phyloP scores from a whole-genome alignment of 148 eudicot species.

The Drosera capensis region DNA sequence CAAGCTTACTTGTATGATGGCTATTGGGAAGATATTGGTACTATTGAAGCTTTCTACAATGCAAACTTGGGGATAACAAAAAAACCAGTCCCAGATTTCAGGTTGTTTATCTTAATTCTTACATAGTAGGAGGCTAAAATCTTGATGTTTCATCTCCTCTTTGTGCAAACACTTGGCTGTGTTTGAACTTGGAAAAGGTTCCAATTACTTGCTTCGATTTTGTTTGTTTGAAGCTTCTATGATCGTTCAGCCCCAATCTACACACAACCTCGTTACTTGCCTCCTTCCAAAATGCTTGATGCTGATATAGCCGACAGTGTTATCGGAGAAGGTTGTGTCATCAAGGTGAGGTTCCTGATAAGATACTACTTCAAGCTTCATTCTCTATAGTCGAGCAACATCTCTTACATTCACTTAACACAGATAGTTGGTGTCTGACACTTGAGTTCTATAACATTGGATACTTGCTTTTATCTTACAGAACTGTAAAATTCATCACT shows the following conservation, averaged over 20 bases:
- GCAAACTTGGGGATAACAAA: conserved; percentile 88
- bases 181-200: no score
- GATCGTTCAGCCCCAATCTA: conserved; percentile 95
- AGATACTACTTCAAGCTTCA: no score
- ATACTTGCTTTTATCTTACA: no score
- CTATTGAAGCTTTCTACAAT: conserved; percentile 86
- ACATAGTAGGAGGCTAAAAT: neutral
- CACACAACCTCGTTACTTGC: conserved; percentile 95
- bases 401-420: no score
- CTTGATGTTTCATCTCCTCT: no score
- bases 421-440: no score
- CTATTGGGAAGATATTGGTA: conserved; percentile 98
- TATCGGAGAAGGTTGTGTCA: conserved; percentile 96
- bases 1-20: conserved; percentile 93
- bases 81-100: conserved; percentile 93
- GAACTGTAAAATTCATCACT: conserved; percentile 95
- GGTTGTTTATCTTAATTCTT: conserved; percentile 18
- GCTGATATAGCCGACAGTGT: conserved; percentile 93
- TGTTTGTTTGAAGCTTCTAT: conserved; percentile 55
- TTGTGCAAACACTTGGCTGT: no score
- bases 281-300: conserved; percentile 98
- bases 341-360: conserved; percentile 41
- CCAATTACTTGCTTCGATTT: conserved; percentile 1
- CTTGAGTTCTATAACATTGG: neutral
- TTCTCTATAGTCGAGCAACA: no score